Percentiles rank a stretch among this genome's conserved stretches.
phyloP scores from a whole-genome alignment of 2,329 filamentous ascomycete genomes.

The Colletotrichum sp. region DNA sequence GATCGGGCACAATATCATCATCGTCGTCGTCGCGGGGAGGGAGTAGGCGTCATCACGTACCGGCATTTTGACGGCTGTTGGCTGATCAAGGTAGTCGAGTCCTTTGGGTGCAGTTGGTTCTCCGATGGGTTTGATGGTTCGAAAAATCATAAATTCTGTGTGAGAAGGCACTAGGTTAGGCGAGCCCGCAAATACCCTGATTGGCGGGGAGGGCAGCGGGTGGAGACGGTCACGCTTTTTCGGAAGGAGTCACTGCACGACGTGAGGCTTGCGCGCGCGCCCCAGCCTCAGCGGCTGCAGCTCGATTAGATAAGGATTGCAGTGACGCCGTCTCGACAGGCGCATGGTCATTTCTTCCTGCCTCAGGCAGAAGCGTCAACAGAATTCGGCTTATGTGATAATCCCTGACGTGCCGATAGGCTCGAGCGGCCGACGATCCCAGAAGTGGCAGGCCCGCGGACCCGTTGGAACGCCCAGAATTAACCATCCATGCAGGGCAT shows the following conservation, averaged over 20 bases:
- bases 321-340: background rate
- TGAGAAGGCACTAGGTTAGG: conserved; percentile 16
- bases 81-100: conserved; percentile 40
- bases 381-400: conserved; percentile 5
- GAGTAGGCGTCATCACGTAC: conserved; percentile 32
- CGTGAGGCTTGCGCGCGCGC: background rate
- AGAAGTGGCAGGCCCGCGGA: conserved; percentile 8
- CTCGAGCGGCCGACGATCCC: conserved; percentile 12
- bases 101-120: conserved; percentile 23
- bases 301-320: conserved; percentile 13
- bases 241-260: background rate
- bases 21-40: background rate
- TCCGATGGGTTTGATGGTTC: conserved; percentile 9
- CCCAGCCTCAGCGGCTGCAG: background rate
- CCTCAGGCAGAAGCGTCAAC: background rate
- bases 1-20: conserved; percentile 3
- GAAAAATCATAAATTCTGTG: conserved; percentile 14
- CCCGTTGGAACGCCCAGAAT: conserved; percentile 6
- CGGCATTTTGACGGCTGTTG: conserved; percentile 46
- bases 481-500: conserved; percentile 14
- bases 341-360: background rate
- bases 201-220: conserved; percentile 16
- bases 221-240: conserved; percentile 19
- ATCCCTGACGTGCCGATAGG: conserved; percentile 17
- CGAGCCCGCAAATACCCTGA: conserved; percentile 20